These are phyloP conservation scores for Austroboletus olivaceoglutinosus DNA, from an alignment of 1,284 basidiomycete species.

Conservation along the genomic window DNA sequence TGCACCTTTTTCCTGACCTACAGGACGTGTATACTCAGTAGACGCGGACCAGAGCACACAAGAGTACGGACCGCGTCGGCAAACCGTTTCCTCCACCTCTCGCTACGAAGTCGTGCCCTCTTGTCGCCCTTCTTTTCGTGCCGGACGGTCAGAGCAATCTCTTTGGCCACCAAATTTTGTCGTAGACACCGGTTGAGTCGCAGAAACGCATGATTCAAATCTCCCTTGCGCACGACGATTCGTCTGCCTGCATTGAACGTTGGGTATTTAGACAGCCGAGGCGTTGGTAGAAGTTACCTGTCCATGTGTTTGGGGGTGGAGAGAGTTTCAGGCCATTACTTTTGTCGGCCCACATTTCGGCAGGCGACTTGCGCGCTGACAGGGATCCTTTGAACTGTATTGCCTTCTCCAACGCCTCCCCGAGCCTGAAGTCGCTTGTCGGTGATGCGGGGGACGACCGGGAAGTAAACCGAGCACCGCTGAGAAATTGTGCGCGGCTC, in stretches of 20 bases:
- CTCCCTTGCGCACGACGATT: constrained; percentile 32
- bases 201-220: constrained; percentile 43
- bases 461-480: constrained; percentile 10
- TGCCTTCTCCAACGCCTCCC: constrained; percentile 15
- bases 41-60: background rate
- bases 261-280: constrained; percentile 4
- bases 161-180: constrained; percentile 54
- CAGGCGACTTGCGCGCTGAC: constrained; percentile 21
- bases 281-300: constrained; percentile 19
- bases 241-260: constrained; percentile 40
- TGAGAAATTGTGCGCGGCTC: constrained; percentile 1
- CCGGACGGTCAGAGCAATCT: constrained; percentile 50
- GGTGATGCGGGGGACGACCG: constrained; percentile 3
- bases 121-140: constrained; percentile 54
- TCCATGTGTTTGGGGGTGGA: constrained; percentile 29
- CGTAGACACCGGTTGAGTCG: constrained; percentile 52
- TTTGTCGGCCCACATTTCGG: constrained; percentile 40
- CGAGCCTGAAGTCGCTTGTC: constrained; percentile 9
- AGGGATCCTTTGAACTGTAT: constrained; percentile 16
- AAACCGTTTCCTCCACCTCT: constrained; percentile 39
- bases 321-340: constrained; percentile 24
- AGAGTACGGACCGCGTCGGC: constrained; percentile 33
- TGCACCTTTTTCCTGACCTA: constrained; percentile 56
- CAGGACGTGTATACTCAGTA: constrained; percentile 11
- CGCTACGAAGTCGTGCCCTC: constrained; percentile 33